Evolutionary conservation across 1,139 yeast genomes (phyloP), one percentile per base, ranked within the genome.

Genomic region (Sugiyamaella pinicola): DNA sequence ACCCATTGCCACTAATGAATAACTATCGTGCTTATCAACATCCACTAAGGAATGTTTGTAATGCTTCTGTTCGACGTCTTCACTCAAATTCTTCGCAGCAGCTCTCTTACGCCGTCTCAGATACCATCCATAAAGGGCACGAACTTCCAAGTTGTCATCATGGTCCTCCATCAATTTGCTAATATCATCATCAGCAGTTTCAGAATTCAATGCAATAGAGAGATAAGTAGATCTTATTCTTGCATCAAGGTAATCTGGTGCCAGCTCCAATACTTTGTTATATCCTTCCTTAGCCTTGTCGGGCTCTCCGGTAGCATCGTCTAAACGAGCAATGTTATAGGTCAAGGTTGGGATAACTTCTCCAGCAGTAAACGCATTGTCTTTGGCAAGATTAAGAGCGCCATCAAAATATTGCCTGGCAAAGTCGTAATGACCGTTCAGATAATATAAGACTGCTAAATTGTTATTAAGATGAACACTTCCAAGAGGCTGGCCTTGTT

Each of bases 71-170:
- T 90, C 97, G 17, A 70, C 66, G 53, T 74, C 77, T 56, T 78
- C 73, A 8, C 81, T 82, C 49, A 80, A 66, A 59, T 78, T 80
- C 39, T 58, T 58, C n/a, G 66, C 58, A 13, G 67, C 58, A 26
- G 58, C 55, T 19, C 66, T 60, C 51, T 65, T 65, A 58, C 78
- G 81, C 51, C 80, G 79, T 58, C 80, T 79, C 58, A 89, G 74
- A 66, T 83, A 88, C 97, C 98, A 95, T 33, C 96, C 95, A 69
- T 86, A 88, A 61, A 93, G 85, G 0, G 99, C 87, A 57, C 99
- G 82, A 2, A 88, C 83, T 67, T 91, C 96, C 57, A 89, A 72
- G 64, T 89, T 81, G 15, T 83, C 79, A 1, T 82, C 78, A 60
- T 82, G 78, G 33, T 76, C 69, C 2, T 73, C 70, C 53, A 90